Percentiles rank a stretch among this genome's conserved stretches.
Evolutionary conservation across 179 eudicot genomes (phyloP).

Genomic region (Vitellaria paradoxa): DNA sequence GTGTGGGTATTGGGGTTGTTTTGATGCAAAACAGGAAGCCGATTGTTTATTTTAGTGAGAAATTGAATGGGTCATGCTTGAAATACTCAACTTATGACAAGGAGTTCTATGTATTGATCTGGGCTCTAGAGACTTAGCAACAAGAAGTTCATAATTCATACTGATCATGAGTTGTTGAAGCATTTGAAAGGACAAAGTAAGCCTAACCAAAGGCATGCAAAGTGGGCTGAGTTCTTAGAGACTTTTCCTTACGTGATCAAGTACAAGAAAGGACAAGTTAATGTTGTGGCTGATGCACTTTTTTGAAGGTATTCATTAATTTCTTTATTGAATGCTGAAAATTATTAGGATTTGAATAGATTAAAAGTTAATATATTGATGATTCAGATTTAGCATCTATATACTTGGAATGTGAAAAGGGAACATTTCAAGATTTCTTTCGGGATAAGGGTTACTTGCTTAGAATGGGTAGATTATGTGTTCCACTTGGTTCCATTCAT

Average conservation of each 20-base stretch:
- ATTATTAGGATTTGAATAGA: slow-evolving; percentile 1
- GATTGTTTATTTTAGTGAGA: no score
- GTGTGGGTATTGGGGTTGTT: no score
- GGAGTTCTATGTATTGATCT: slow-evolving; percentile 4
- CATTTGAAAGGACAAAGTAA: slow-evolving; percentile 9
- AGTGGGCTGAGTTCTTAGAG: slow-evolving; percentile 15
- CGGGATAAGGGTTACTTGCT: slow-evolving; percentile 13
- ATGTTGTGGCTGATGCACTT: slow-evolving; percentile 5
- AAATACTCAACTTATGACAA: background rate
- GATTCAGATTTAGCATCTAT: background rate
- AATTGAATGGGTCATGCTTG: no score
- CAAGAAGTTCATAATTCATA: slow-evolving; percentile 4
- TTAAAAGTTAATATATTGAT: background rate
- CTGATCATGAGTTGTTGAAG: slow-evolving; percentile 10
- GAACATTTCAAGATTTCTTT: background rate
- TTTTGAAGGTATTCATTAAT: background rate
- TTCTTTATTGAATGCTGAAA: background rate
- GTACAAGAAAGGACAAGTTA: slow-evolving; percentile 10
- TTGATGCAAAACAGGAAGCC: no score
- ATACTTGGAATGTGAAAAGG: background rate
- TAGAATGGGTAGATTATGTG: slow-evolving; percentile 1
- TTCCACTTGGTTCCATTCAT: slow-evolving; percentile 11
- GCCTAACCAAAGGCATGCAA: slow-evolving; percentile 14
- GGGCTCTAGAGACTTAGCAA: background rate
- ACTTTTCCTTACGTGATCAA: slow-evolving; percentile 3